Evolutionary conservation across 2,329 filamentous ascomycete species (phyloP), one percentile per base, ranked within the genome.

Genomic region (Colletotrichum agaves): DNA sequence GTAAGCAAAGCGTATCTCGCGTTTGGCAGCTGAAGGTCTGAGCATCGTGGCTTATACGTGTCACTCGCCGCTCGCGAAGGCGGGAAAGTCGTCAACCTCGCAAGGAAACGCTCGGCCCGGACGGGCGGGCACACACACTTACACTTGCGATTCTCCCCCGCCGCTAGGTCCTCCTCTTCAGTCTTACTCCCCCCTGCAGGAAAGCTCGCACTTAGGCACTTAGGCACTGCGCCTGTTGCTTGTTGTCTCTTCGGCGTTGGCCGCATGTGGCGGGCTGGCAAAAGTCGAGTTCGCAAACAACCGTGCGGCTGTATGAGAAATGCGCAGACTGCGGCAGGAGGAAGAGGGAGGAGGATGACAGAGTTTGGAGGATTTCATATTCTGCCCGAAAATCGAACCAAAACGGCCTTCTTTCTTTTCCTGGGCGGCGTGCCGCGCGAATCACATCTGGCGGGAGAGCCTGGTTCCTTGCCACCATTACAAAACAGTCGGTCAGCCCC

Each of bases 1-100:
- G 64, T 35, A 59, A 64, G 60, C 33, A 67, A 58, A 67, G 64
- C 64, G 60, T 64, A 67, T 67, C 64, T 64, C 55, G 64, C 64
- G 61, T 64, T 64, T 59, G 64, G 64, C 61, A 58, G 64, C 61
- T 52, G 56, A 46, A 37, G 31, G 61, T 64, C 64, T 59, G 61
- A 64, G 61, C 64, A 67, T 1, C 17, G 64, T 67, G 64, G 64
- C 64, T 67, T 37, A 58, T 64, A 55, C 47, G 63, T 67, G 52
- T 67, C 63, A 58, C 44, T 39, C 15, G 35, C n/a, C n/a, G n/a
- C n/a, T n/a, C 13, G 12, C 1, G 27, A 19, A 43, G 43, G 5
- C 6, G 43, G 21, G 2, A 33, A 31, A 27, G n/a, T 17, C 11
- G 47, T 15, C 15, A 17, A 37, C 44, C 11, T 17, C 33, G 31